Evolutionary conservation across 2,329 filamentous ascomycete genomes (phyloP), one percentile per base, ranked within the genome.

Genomic region (Epichloe scottii): DNA sequence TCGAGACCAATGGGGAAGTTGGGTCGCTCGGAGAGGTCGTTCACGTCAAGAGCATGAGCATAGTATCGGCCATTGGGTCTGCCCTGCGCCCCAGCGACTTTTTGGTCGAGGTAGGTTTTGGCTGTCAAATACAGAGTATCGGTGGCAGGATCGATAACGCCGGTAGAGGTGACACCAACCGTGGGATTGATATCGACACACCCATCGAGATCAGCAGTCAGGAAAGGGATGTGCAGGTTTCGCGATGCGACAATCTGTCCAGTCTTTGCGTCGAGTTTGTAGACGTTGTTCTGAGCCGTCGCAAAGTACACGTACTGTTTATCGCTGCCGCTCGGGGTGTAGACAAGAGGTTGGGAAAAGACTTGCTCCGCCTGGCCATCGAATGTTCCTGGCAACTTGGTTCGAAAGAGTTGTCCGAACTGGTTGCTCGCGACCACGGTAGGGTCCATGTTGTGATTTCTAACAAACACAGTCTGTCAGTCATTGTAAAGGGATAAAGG

Each of bases 381-480:
- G 60, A 78, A 81, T 17, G 65, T 69, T 5, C 78, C 78, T 0
- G 77, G 75, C 1, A 81, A 67, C 0, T 58, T 46, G 0, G 73
- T 74, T 57, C 68, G 71, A 66, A 78, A 82, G 7, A 81, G 63
- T 53, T 78, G 73, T 19, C 71, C 75, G 55, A 81, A 82, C 48
- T 76, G 70, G 3, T 72, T 62, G 51, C 75, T 77, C 40, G 68
- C 71, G 2, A 83, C 77, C 8, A 81, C 66, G 14, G 73, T 68
- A 1, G 79, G 79, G 58, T 82, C 77, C 73, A 83, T 77, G 62
- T 82, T 82, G 60, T 83, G 79, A 58, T 79, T 82, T 19, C 66
- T 68, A 41, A 2, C 26, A 23, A 17, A 17, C 17, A 35, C 7
- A 11, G 14, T 35, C 14, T 40, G 21, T 37, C 47, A 43, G 30